Percentiles rank a stretch among this genome's conserved stretches.
These are phyloP conservation scores for Hydrangea macrophylla DNA, from an alignment of 148 eudicot species.

Conservation along the genomic window DNA sequence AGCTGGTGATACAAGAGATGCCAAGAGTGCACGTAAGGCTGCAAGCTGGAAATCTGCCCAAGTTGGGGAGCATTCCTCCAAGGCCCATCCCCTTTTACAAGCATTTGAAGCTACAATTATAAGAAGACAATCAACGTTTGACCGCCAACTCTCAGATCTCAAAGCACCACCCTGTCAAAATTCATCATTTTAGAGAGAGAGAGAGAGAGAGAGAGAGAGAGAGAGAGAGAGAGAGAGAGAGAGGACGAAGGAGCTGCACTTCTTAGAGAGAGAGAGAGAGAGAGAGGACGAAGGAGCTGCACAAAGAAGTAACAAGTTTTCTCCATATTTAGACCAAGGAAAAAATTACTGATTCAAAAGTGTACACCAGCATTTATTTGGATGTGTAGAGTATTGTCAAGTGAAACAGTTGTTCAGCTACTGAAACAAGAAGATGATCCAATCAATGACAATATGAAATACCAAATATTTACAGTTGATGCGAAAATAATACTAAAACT, in stretches of 20 bases:
- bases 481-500: too few relatives aligned
- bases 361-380: not conserved
- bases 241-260: too few relatives aligned
- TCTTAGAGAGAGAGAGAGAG: too few relatives aligned
- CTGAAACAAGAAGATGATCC: too few relatives aligned
- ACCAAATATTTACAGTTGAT: too few relatives aligned
- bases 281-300: not conserved
- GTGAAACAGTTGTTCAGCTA: not conserved
- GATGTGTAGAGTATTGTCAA: not conserved
- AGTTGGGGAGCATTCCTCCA: constrained; percentile 19
- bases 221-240: too few relatives aligned
- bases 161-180: constrained; percentile 59
- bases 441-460: too few relatives aligned
- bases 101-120: constrained; percentile 47
- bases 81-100: constrained; percentile 37
- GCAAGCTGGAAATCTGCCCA: constrained; percentile 62
- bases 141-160: constrained; percentile 54
- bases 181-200: not conserved
- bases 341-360: not conserved
- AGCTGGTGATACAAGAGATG: constrained; percentile 64
- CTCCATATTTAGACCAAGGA: not conserved
- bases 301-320: not conserved
- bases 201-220: too few relatives aligned
- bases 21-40: constrained; percentile 62
- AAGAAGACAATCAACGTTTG: constrained; percentile 44